Evolutionary conservation across 2,329 filamentous ascomycete species (phyloP).

Genomic region (Curvularia eragrostidis): DNA sequence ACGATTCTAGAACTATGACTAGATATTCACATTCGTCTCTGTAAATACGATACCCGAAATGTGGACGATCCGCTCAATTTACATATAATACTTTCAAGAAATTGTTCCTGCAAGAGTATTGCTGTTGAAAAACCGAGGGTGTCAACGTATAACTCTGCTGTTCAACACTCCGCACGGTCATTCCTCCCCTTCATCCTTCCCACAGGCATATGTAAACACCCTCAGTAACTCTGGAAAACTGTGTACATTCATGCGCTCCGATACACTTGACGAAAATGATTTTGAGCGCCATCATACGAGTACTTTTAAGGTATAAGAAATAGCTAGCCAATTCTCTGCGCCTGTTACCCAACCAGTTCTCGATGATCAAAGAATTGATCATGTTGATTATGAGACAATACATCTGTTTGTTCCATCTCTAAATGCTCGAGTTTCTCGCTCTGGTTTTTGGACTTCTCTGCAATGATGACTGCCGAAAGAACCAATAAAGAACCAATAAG

Average conservation of each 20-base stretch:
- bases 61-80: conserved; percentile 8
- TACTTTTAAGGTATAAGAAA: no score
- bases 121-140: no score
- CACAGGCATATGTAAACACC: conserved; percentile 24
- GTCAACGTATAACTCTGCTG: background rate
- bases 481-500: background rate
- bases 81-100: conserved; percentile 6
- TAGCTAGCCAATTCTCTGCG: no score
- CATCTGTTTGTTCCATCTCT: background rate
- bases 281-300: conserved; percentile 59
- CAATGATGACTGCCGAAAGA: background rate
- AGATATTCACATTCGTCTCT: background rate
- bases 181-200: background rate
- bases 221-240: conserved; percentile 54
- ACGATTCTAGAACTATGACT: background rate
- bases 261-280: conserved; percentile 55
- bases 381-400: no score
- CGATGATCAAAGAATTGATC: no score
- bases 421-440: background rate
- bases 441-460: background rate
- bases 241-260: conserved; percentile 63
- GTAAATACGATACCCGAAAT: conserved; percentile 6
- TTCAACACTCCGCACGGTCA: background rate
- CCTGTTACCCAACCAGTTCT: no score
- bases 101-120: background rate